These are phyloP conservation scores for Lepidium aucheri DNA, from an alignment of 345 rosid species.

Conservation along the genomic window DNA sequence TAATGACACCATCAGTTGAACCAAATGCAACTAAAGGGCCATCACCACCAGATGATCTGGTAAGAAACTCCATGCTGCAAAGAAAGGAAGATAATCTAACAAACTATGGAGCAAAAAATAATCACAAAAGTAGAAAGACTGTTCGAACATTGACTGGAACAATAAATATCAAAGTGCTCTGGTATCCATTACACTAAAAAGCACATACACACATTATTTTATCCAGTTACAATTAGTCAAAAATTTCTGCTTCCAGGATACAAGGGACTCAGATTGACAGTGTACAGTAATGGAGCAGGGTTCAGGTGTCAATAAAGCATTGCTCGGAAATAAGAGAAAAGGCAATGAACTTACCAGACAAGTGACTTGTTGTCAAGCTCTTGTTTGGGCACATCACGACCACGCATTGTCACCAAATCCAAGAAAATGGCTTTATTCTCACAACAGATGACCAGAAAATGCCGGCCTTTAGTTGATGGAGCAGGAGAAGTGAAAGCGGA, in stretches of 20 bases:
- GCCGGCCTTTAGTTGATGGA: conserved; percentile 87
- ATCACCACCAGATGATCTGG: conserved; percentile 74
- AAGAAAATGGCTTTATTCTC: conserved; percentile 92
- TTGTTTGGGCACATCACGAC: conserved; percentile 94
- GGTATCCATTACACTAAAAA: background rate
- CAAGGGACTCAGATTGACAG: background rate
- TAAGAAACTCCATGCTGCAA: conserved; percentile 89
- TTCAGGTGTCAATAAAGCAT: background rate
- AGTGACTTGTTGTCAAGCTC: conserved; percentile 93
- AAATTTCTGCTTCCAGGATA: background rate
- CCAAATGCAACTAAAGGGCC: conserved; percentile 99
- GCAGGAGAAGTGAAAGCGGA: conserved; percentile 77
- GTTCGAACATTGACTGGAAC: background rate
- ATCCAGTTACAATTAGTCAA: background rate
- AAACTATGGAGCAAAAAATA: background rate
- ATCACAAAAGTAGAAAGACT: background rate
- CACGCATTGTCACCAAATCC: conserved; percentile 97
- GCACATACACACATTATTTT: background rate
- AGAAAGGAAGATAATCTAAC: conserved; percentile 5
- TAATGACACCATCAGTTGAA: conserved; percentile 93
- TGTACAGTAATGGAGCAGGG: background rate
- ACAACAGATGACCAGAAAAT: conserved; percentile 93
- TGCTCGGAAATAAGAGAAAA: background rate
- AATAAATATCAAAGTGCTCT: background rate
- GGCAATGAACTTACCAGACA: conserved; percentile 53